Conservation (phyloP, 2,329 filamentous ascomycete species). For the Karstenula rhodostoma region DNA sequence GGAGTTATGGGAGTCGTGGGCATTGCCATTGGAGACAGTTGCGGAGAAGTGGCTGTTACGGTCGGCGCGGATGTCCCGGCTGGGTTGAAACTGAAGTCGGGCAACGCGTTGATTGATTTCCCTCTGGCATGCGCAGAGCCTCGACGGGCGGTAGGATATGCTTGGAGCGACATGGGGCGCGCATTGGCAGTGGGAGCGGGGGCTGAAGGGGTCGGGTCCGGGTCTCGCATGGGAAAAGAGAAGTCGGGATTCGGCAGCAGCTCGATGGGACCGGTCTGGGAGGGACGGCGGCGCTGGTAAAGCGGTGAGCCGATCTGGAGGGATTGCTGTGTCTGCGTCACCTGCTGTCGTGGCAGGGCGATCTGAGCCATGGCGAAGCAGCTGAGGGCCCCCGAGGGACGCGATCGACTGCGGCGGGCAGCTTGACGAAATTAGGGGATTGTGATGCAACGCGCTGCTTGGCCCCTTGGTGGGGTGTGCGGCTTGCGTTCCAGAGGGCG, state of each 20-base stretch:
- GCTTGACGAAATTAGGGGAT: conserved; percentile 40
- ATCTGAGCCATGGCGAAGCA: conserved; percentile 48
- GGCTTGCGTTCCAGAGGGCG: conserved; percentile 33
- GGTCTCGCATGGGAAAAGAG: conserved; percentile 55
- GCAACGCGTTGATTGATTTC: conserved; percentile 55
- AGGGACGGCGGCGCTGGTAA: conserved; percentile 45
- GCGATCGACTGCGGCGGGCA: conserved; percentile 31
- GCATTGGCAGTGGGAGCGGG: conserved; percentile 45
- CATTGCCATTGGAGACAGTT: conserved; percentile 46
- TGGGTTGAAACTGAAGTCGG: conserved; percentile 60
- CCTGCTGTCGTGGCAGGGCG: conserved; percentile 51
- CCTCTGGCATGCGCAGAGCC: conserved; percentile 45
- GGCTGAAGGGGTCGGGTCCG: conserved; percentile 35
- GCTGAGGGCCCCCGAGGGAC: conserved; percentile 31
- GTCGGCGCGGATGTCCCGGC: conserved; percentile 46
- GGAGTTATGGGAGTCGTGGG: conserved; percentile 49
- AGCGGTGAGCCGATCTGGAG: conserved; percentile 45
- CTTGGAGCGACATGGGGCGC: conserved; percentile 49
- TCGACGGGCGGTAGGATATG: conserved; percentile 42
- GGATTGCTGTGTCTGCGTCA: conserved; percentile 48
- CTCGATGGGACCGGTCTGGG: conserved; percentile 49
- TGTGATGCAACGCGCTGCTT: conserved; percentile 34
- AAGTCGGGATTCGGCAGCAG: conserved; percentile 59
- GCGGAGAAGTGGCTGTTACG: conserved; percentile 43
- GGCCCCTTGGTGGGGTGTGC: conserved; percentile 31